Conservation (phyloP, 495 filamentous ascomycete genomes). For the Recurvomyces mirabilis region DNA sequence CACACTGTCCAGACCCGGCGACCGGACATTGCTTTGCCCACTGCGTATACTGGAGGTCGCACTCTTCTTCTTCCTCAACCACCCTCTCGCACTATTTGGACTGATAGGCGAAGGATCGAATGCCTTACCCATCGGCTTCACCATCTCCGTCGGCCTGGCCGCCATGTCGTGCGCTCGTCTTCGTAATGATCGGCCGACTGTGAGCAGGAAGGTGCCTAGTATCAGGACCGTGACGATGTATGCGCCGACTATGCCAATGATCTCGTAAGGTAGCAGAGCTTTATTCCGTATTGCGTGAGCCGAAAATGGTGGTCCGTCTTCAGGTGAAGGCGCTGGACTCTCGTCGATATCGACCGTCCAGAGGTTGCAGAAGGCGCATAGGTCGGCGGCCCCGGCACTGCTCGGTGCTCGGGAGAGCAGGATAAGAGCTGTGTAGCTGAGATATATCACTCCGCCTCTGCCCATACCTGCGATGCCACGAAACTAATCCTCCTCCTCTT, state of each 20-base stretch:
- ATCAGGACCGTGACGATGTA: slow-evolving; percentile 23
- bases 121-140: slow-evolving; percentile 34
- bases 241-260: slow-evolving; percentile 21
- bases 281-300: slow-evolving; percentile 21
- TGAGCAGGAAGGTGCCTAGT: slow-evolving; percentile 43
- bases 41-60: slow-evolving; percentile 31
- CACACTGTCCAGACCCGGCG: slow-evolving; percentile 35
- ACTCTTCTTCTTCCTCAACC: slow-evolving; percentile 26
- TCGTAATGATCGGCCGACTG: slow-evolving; percentile 50
- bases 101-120: slow-evolving; percentile 25
- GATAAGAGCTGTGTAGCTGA: slow-evolving; percentile 18
- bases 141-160: slow-evolving; percentile 51
- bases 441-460: slow-evolving; percentile 12
- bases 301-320: slow-evolving; percentile 23
- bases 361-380: slow-evolving; percentile 7
- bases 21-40: slow-evolving; percentile 18
- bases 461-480: slow-evolving; percentile 14
- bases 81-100: slow-evolving; percentile 30
- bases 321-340: slow-evolving; percentile 21
- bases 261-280: slow-evolving; percentile 20
- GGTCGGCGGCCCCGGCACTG: slow-evolving; percentile 1
- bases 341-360: slow-evolving; percentile 18
- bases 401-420: slow-evolving; percentile 8
- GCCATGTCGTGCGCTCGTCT: slow-evolving; percentile 42
- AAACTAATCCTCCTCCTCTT: slow-evolving; percentile 1